Conservation (phyloP, 179 eudicot species). For the Spergularia azorica region DNA sequence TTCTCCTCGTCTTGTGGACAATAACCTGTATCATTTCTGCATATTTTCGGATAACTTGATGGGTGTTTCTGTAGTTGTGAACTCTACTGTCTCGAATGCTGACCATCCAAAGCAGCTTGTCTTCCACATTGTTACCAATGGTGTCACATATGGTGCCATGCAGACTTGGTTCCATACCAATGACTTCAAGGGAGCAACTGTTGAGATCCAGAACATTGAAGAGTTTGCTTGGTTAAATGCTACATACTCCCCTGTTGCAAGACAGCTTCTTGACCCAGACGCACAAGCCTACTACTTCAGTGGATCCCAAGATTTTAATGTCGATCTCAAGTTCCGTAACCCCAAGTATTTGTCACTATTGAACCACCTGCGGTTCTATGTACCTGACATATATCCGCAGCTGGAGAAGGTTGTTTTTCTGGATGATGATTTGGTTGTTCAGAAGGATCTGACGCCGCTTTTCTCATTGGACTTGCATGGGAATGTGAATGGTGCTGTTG, state of each 20-base stretch:
- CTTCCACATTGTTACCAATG: slow-evolving; percentile 72
- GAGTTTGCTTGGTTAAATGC: slow-evolving; percentile 72
- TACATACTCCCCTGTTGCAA: slow-evolving; percentile 65
- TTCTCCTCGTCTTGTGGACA: slow-evolving; percentile 68
- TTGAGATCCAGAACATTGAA: slow-evolving; percentile 63
- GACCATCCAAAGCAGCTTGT: slow-evolving; percentile 81
- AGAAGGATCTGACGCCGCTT: slow-evolving; percentile 68
- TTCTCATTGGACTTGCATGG: slow-evolving; percentile 79
- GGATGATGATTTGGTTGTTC: slow-evolving; percentile 69
- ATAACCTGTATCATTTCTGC: slow-evolving; percentile 76
- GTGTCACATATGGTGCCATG: slow-evolving; percentile 65
- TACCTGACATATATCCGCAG: slow-evolving; percentile 69
- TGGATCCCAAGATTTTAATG: slow-evolving; percentile 44
- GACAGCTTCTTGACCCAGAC: slow-evolving; percentile 42
- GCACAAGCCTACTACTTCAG: slow-evolving; percentile 48
- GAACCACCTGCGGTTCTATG: slow-evolving; percentile 75
- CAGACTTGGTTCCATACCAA: slow-evolving; percentile 69
- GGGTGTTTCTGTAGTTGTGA: slow-evolving; percentile 71
- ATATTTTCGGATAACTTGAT: slow-evolving; percentile 71
- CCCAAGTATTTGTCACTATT: slow-evolving; percentile 59
- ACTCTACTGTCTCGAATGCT: slow-evolving; percentile 72
- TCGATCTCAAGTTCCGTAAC: slow-evolving; percentile 55
- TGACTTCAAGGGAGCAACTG: slow-evolving; percentile 61
- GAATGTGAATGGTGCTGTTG: slow-evolving; percentile 85
- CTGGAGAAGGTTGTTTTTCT: slow-evolving; percentile 75